Evolutionary conservation across 2,329 filamentous ascomycete genomes (phyloP).

Genomic region (Xylariomycetidae sp.): DNA sequence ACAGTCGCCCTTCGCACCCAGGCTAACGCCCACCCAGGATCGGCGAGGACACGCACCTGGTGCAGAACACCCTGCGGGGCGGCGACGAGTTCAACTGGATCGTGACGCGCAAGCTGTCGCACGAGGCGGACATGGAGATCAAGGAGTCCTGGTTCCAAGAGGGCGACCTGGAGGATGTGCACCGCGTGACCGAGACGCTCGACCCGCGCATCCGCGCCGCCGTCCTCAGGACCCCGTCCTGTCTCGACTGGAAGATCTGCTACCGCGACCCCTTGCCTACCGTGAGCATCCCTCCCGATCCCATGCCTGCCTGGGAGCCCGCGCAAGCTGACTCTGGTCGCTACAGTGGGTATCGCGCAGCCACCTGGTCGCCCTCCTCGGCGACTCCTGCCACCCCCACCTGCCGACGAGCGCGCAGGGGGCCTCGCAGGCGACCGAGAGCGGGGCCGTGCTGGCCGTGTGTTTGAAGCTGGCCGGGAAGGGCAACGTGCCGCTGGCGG

Average conservation of each 20-base stretch:
- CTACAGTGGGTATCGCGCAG: conserved; percentile 48
- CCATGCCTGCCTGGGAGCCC: too few species aligned
- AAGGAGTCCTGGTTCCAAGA: conserved; percentile 42
- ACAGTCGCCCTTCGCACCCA: too few species aligned
- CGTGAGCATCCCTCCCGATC: too few species aligned
- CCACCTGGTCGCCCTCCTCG: conserved; percentile 43
- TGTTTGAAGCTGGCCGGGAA: conserved; percentile 38
- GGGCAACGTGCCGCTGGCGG: conserved; percentile 32
- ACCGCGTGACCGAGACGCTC: conserved; percentile 27
- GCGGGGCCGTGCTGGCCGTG: conserved; percentile 38
- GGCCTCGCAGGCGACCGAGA: conserved; percentile 48
- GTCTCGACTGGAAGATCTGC: conserved; percentile 50
- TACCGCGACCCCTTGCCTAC: conserved; percentile 46
- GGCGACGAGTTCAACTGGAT: conserved; percentile 42
- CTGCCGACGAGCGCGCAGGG: conserved; percentile 48
- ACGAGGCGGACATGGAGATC: conserved; percentile 37
- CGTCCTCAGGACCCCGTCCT: conserved; percentile 36
- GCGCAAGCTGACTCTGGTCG: too few species aligned
- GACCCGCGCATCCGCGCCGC: conserved; percentile 40
- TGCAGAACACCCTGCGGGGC: conserved; percentile 37
- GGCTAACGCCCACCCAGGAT: conserved; percentile 25
- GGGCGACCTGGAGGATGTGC: conserved; percentile 39
- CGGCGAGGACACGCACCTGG: conserved; percentile 35
- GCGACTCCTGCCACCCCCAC: conserved; percentile 49
- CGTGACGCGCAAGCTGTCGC: conserved; percentile 35